Evolutionary conservation across 2,329 filamentous ascomycete genomes (phyloP), one percentile per base, ranked within the genome.

Genomic region (Daldinia eschscholtzii): DNA sequence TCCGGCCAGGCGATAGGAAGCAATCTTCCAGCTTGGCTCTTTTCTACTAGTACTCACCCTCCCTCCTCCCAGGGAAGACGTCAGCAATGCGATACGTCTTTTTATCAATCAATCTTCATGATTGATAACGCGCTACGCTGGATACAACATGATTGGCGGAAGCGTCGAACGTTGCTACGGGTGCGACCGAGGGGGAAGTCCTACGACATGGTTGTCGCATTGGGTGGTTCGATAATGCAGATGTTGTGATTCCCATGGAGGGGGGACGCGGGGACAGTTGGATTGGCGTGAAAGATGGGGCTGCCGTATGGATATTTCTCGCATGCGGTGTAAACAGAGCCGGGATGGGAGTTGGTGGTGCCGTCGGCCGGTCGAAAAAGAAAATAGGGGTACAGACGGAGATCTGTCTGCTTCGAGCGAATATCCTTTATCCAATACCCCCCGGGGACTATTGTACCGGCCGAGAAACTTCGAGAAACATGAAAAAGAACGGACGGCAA

Each of bases 181-280:
- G 64, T 64, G 55, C 42, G 20, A 57, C 28, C 13, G 28, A 39
- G 42, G 42, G 42, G 33, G 30, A 10, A 23, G 39, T n/a, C 56
- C 26, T 58, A 42, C 57, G 48, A 41, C 42, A 64, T 64, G 50
- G 28, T 28, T n/a, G 35, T 61, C 55, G 18, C 50, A 53, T 52
- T 56, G 67, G 64, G 56, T 46, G 41, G 20, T 52, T 67, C 23
- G 28, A 41, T 57, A 52, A 37, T 64, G 53, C 67, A 61, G 57
- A 70, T 67, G 67, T 33, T 63, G 67, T 67, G 64, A 33, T 58
- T 42, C 56, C 64, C 37, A 61, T 46, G 30, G 30, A 26, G 56
- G 30, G 30, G 39, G 59, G 46, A 30, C 28, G 30, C 26, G 57
- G 39, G 39, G 30, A 62, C 53, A 53, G 44, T n/a, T 58, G 57